Percentiles rank a stretch among this genome's conserved stretches.
These are phyloP conservation scores for Quercus tomentella DNA, from an alignment of 331 rosid genomes.

Conservation along the genomic window DNA sequence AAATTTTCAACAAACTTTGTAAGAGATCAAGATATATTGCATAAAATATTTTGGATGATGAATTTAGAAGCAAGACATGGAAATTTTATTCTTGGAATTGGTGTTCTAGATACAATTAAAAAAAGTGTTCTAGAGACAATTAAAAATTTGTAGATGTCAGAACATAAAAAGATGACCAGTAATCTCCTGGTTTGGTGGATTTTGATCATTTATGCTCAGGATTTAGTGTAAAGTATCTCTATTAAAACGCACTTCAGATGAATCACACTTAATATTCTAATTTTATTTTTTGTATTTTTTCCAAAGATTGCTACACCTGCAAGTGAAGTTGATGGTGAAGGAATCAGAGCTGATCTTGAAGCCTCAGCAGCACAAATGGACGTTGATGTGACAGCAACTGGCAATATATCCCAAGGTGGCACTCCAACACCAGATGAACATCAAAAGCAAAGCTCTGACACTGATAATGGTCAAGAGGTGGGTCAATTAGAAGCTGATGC, in stretches of 20 bases:
- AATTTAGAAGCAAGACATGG: neutral
- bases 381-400: constrained; percentile 41
- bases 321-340: constrained; percentile 71
- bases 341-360: constrained; percentile 48
- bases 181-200: neutral
- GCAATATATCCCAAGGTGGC: constrained; percentile 55
- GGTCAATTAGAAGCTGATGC: constrained; percentile 85
- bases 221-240: neutral
- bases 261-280: neutral
- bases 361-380: constrained; percentile 54
- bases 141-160: neutral
- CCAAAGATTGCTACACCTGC: constrained; percentile 56
- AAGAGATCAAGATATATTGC: neutral
- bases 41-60: neutral
- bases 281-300: neutral
- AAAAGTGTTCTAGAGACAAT: neutral
- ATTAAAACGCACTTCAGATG: neutral
- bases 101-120: neutral
- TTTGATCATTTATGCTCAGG: neutral
- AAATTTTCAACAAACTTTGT: neutral
- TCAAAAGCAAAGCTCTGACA: constrained; percentile 74
- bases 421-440: constrained; percentile 59
- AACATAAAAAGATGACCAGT: neutral
- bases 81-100: neutral
- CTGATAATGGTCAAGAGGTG: constrained; percentile 71